Base-by-base conservation (phyloP, 352 stramenopile genomes). In the Pythium biforme region DNA sequence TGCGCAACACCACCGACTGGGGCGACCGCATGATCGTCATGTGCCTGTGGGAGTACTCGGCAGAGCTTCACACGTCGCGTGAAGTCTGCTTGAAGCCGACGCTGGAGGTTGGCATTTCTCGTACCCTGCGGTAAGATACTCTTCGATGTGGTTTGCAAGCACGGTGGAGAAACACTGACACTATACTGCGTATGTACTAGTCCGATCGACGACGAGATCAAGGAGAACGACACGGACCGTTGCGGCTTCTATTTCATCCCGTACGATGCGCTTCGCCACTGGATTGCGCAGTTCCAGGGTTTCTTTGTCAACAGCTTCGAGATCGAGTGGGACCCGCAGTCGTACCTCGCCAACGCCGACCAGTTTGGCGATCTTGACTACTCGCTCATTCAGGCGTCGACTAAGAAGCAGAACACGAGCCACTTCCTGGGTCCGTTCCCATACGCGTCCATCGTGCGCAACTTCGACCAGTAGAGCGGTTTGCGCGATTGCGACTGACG, bases 301-400 rank as follows among this genome's bases (percentile, higher is more conserved):
- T 92, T 92, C 67, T 94, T 88, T 46, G 79, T 90, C 55, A 94
- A 89, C 76, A 90, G 75, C 61, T 92, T 94, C 25, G 79, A 92
- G 51, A 75, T 92, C 39, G 60, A 80, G 57, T 92, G 82, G 84
- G 66, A 90, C 39, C 66, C 77, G 40, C 79, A 86, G 61, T 87
- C 84, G 62, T 92, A 88, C 55, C 20, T 59, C 3, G 80, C 74
- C 27, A 92, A 94, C 70, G 75, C 78, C 22, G 69, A 69, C 49
- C 40, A 70, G 48, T 79, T 79, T 55, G 50, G 41, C 0, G 70
- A 83, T 20, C 70, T 92, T 25, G 78, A 92, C 69, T 93, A 90
- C 63, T 67, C 70, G 26, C 68, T 92, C 40, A 64, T 94, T 23
- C 66, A 90, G 60, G 41, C 66, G 26, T 89, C 82, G 6, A 90